Conservation (phyloP, 2,329 filamentous ascomycete genomes). For the Juglanconis sp. region DNA sequence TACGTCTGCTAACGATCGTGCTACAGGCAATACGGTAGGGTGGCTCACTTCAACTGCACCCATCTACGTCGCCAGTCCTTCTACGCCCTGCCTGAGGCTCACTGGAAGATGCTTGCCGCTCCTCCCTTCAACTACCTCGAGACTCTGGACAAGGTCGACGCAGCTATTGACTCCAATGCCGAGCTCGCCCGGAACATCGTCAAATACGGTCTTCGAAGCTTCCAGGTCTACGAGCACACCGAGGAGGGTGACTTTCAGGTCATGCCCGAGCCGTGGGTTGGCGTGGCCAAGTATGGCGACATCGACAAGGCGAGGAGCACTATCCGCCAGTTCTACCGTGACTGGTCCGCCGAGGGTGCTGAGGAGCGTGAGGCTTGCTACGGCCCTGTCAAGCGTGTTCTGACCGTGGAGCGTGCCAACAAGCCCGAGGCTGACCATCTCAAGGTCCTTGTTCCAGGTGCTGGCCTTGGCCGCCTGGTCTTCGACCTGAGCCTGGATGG, state of each 20-base stretch:
- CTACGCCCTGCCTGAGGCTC: slow-evolving; percentile 79
- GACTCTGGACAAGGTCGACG: slow-evolving; percentile 74
- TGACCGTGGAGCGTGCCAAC: slow-evolving; percentile 48
- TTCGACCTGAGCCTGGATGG: slow-evolving; percentile 78
- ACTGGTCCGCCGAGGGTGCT: slow-evolving; percentile 81
- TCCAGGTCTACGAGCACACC: slow-evolving; percentile 44
- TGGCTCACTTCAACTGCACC: slow-evolving; percentile 85
- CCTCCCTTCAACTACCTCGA: slow-evolving; percentile 82
- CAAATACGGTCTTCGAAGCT: slow-evolving; percentile 63
- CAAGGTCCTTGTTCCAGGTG: slow-evolving; percentile 80
- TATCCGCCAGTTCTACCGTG: slow-evolving; percentile 87
- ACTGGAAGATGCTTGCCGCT: slow-evolving; percentile 78
- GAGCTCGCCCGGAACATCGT: slow-evolving; percentile 78
- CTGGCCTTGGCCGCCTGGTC: slow-evolving; percentile 82
- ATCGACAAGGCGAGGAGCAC: slow-evolving; percentile 91
- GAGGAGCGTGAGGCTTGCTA: slow-evolving; percentile 76
- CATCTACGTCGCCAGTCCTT: slow-evolving; percentile 89
- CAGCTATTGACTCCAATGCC: slow-evolving; percentile 85
- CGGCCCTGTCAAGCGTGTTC: slow-evolving; percentile 63
- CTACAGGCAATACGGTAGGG: slow-evolving; percentile 74
- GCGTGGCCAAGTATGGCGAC: slow-evolving; percentile 68
- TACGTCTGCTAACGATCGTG: slow-evolving; percentile 9
- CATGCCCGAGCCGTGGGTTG: slow-evolving; percentile 64
- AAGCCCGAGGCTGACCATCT: slow-evolving; percentile 33
- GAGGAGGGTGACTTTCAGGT: slow-evolving; percentile 37